These are phyloP conservation scores for Trichosanthes truncata DNA, from an alignment of 306 rosid species.

Conservation along the genomic window DNA sequence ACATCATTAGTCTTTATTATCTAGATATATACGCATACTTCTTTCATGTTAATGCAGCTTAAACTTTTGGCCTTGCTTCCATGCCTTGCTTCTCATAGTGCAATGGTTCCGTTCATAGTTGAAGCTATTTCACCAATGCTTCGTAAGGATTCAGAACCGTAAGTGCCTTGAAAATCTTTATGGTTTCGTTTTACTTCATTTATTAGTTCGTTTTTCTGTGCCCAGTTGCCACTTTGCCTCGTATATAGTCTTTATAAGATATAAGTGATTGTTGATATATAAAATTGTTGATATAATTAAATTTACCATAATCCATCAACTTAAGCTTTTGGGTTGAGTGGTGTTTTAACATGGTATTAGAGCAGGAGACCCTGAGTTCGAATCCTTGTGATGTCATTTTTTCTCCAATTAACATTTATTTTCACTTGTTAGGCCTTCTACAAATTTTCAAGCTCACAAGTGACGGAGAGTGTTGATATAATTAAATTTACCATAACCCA, in stretches of 20 bases:
- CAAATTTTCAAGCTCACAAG: too few species aligned
- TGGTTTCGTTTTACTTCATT: constrained; percentile 1
- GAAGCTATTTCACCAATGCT: constrained; percentile 91
- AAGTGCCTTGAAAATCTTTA: constrained; percentile 23
- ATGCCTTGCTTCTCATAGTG: constrained; percentile 75
- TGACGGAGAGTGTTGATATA: too few species aligned
- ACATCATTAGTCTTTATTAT: constrained; percentile 4
- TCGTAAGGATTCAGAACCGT: constrained; percentile 65
- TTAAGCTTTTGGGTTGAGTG: too few species aligned
- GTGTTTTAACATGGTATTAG: too few species aligned
- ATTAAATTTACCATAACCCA: too few species aligned
- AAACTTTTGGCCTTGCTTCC: constrained; percentile 73
- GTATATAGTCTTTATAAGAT: background rate
- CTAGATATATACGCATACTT: background rate
- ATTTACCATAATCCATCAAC: too few species aligned
- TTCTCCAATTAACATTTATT: too few species aligned
- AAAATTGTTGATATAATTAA: background rate
- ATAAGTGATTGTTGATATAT: background rate
- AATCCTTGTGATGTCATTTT: too few species aligned
- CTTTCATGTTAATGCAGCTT: constrained; percentile 46
- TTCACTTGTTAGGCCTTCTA: too few species aligned
- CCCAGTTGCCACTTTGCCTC: background rate
- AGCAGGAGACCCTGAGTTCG: too few species aligned
- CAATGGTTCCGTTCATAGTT: constrained; percentile 76
- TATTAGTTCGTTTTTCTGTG: background rate